Base-by-base conservation (phyloP, 139 green algal genomes). In the Coelastrella sp. region DNA sequence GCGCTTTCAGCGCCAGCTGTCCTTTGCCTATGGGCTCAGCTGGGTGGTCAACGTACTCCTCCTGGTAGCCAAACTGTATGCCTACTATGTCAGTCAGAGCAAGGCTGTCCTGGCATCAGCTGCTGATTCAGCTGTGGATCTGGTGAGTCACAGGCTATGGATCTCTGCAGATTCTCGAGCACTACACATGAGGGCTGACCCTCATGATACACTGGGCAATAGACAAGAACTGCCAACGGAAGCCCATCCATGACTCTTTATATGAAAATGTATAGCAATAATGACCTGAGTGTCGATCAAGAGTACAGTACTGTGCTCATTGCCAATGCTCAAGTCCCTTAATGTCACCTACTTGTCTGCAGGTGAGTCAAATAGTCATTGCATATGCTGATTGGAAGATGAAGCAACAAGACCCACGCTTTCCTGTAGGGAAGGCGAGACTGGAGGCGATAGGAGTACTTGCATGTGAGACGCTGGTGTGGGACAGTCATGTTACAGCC, bases 371-470 rank as follows among this genome's bases (percentile, higher is more conserved):
- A 79, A 67, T 90, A n/a, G 93, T 96, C 4, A 89, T 95, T 34
- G 88, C 89, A 17, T 57, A 93, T 37, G 90, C 91, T 50, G 92
- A 94, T 51, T 87, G 77, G 40, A 74, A 91, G n/a, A 75, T 90
- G n/a, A 41, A 48, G 25, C 17, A n/a, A 37, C 38, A 76, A n/a
- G 78, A 84, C 51, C 88, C 88, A 0, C 78, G 82, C 0, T 96
- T 91, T 69, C 94, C 94, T 40, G 89, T 95, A 0, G 94, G 94
- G 4, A 91, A 91, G 51, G 89, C 91, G 0, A 62, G 92, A 15
- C 85, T 96, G 57, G 91, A 96, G 81, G 91, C 92, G 5, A 88
- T 96, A 4, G 92, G 91, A 13, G 89, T 94, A n/a, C 85, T 95
- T 17, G 86, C 72, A 45, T 95, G 91, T 78, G 91, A 92, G 17